Percentiles rank a stretch among this genome's conserved stretches.
Evolutionary conservation across 2,329 filamentous ascomycete species (phyloP).

Genomic region (Apiospora arundinis): DNA sequence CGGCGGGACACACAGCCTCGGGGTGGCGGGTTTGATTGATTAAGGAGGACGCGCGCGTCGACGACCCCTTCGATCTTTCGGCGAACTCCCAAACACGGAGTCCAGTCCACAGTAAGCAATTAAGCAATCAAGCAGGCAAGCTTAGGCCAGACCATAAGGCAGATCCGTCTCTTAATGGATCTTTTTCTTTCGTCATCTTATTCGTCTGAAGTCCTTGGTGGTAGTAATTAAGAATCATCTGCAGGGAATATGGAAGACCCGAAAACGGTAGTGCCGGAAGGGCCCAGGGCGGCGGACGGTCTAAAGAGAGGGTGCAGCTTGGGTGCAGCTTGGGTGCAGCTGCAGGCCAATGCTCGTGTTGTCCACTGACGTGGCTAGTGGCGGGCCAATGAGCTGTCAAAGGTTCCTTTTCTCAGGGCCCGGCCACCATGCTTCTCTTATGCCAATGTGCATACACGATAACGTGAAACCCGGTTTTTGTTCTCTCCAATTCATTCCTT

Average conservation of each 20-base stretch:
- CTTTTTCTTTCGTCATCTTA: neutral
- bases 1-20: neutral
- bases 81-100: neutral
- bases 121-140: neutral
- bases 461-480: slow-evolving; percentile 7
- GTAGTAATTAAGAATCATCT: neutral
- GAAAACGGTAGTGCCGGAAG: neutral
- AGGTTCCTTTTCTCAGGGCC: slow-evolving; percentile 7
- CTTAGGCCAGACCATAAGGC: neutral
- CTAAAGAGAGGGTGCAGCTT: neutral
- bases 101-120: neutral
- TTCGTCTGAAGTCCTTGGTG: neutral
- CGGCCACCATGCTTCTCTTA: neutral
- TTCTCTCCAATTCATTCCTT: slow-evolving; percentile 3
- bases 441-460: slow-evolving; percentile 10
- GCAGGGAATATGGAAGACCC: neutral
- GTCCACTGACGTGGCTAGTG: slow-evolving; percentile 17
- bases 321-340: neutral
- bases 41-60: neutral
- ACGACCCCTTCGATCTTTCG: neutral
- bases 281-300: slow-evolving; percentile 1
- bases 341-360: slow-evolving; percentile 19
- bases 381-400: slow-evolving; percentile 14
- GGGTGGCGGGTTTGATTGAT: neutral
- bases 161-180: neutral